phyloP scores from a whole-genome alignment of 768 basidiomycete genomes.

The Lenzites betulinus region DNA sequence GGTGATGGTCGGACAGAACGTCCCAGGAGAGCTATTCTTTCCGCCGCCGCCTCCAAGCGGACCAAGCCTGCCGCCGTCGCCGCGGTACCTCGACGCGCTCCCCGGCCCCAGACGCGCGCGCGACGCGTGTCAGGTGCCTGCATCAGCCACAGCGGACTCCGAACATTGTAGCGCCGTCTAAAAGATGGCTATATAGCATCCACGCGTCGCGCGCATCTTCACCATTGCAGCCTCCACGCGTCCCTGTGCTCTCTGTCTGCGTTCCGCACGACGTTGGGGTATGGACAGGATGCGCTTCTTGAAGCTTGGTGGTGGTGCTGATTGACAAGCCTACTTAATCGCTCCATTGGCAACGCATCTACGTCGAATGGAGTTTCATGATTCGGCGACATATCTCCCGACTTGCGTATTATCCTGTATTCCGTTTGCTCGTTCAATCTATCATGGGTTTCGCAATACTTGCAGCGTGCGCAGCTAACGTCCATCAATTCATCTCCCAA shows the following conservation, averaged over 20 bases:
- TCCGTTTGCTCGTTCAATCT: no score
- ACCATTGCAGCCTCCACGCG: slow-evolving; percentile 49
- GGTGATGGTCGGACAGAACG: not conserved
- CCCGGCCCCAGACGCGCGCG: not conserved
- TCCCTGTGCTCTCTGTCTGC: slow-evolving; percentile 52
- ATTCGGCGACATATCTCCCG: slow-evolving; percentile 61
- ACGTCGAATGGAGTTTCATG: slow-evolving; percentile 90
- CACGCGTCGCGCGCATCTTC: slow-evolving; percentile 24
- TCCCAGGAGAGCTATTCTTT: not conserved
- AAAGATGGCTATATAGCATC: slow-evolving; percentile 18
- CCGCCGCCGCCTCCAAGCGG: not conserved
- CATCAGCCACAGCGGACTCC: slow-evolving; percentile 14
- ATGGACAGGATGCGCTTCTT: slow-evolving; percentile 42
- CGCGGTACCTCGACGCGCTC: not conserved
- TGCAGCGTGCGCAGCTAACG: no score
- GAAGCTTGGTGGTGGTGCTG: slow-evolving; percentile 45
- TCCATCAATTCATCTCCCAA: no score
- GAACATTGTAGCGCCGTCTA: slow-evolving; percentile 33
- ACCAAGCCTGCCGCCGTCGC: not conserved
- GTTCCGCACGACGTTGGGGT: slow-evolving; percentile 59
- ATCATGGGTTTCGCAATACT: no score
- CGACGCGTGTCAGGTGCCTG: slow-evolving; percentile 20
- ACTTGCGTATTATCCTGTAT: no score
- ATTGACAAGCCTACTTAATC: slow-evolving; percentile 75
- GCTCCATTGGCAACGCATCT: slow-evolving; percentile 66